phyloP scores from a whole-genome alignment of 2,329 filamentous ascomycete species.

The Ophiostoma quercus region DNA sequence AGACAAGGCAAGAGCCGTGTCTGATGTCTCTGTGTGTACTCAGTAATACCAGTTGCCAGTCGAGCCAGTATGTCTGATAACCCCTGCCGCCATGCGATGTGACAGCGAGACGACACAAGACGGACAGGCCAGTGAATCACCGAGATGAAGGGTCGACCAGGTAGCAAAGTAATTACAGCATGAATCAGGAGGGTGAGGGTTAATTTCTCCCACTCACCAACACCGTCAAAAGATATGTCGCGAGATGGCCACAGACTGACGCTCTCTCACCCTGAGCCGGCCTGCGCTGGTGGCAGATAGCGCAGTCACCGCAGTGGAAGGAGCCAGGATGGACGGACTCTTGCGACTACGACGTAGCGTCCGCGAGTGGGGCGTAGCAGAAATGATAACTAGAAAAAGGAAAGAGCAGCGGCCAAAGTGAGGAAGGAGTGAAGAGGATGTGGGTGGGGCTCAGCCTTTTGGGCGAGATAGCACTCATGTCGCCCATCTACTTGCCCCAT shows the following conservation, averaged over 20 bases:
- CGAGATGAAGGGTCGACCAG: conserved; percentile 7
- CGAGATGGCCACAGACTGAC: neutral
- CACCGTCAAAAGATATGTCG: neutral
- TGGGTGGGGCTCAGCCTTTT: conserved; percentile 12
- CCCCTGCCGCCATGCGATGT: neutral
- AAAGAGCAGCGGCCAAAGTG: neutral
- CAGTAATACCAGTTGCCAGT: no score
- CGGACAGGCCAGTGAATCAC: conserved; percentile 5
- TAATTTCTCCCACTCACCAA: neutral
- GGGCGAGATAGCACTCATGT: conserved; percentile 4
- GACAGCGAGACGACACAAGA: conserved; percentile 3
- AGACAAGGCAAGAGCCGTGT: conserved; percentile 1
- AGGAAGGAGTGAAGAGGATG: neutral
- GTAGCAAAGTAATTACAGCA: neutral
- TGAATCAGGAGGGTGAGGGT: neutral
- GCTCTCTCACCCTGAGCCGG: neutral
- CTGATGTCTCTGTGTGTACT: neutral
- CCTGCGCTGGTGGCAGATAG: conserved; percentile 1
- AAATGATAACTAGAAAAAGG: conserved; percentile 11
- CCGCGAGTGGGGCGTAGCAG: neutral
- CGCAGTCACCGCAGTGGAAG: neutral
- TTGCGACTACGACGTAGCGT: conserved; percentile 11
- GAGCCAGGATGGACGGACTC: neutral
- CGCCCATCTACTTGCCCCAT: neutral
- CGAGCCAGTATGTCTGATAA: neutral